Evolutionary conservation across 1,139 yeast genomes (phyloP).

Genomic region (Yamadazyma epiphylla): DNA sequence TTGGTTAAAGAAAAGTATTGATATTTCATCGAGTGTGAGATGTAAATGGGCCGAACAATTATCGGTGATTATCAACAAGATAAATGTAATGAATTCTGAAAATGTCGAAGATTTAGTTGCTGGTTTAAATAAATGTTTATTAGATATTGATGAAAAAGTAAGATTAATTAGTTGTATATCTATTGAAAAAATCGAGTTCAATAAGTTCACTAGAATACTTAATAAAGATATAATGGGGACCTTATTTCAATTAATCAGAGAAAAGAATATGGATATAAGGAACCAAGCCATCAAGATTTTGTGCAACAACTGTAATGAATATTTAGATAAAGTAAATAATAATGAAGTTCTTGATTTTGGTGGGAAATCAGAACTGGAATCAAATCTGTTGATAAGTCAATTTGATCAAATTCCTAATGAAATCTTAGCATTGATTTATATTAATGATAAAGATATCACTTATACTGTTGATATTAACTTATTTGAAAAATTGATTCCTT

Average conservation of each 20-base stretch:
- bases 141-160: constrained; percentile 75
- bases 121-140: constrained; percentile 63
- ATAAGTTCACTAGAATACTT: constrained; percentile 42
- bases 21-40: constrained; percentile 62
- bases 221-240: constrained; percentile 48
- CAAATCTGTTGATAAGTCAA: constrained; percentile 35
- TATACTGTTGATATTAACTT: constrained; percentile 62
- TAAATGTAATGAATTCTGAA: constrained; percentile 17
- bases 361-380: constrained; percentile 20
- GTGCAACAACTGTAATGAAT: constrained; percentile 50
- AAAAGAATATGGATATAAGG: constrained; percentile 65
- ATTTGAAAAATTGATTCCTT: constrained; percentile 60
- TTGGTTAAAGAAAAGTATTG: constrained; percentile 75
- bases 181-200: constrained; percentile 36
- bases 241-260: constrained; percentile 63
- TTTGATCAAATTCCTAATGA: constrained; percentile 57
- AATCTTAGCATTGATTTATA: constrained; percentile 64
- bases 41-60: constrained; percentile 65
- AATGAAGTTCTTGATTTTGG: constrained; percentile 28
- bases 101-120: constrained; percentile 40
- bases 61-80: constrained; percentile 26
- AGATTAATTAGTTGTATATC: constrained; percentile 58
- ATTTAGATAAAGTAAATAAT: constrained; percentile 14
- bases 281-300: constrained; percentile 53
- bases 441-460: constrained; percentile 68